These are phyloP conservation scores for Verbascum thapsus DNA, from an alignment of 257 asterid species.

Conservation along the genomic window DNA sequence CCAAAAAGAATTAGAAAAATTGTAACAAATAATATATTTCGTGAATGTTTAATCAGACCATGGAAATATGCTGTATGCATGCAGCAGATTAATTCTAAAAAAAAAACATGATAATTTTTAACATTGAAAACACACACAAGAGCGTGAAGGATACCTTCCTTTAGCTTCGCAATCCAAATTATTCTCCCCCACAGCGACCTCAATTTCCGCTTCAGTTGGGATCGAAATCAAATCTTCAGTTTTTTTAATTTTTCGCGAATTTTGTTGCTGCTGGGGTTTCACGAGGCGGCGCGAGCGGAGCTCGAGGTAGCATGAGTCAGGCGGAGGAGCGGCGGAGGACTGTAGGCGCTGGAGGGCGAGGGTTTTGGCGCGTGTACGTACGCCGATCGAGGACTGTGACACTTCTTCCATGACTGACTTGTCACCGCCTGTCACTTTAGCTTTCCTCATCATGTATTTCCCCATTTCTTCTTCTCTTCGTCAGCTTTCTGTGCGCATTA, in stretches of 20 bases:
- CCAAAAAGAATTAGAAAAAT: too few relatives aligned
- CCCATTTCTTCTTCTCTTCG: conserved; percentile 42
- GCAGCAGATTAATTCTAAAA: too few relatives aligned
- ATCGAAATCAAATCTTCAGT: neutral
- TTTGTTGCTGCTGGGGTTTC: conserved; percentile 28
- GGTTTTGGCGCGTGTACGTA: conserved; percentile 61
- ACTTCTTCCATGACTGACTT: conserved; percentile 54
- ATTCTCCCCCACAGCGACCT: conserved; percentile 42
- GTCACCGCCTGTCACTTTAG: conserved; percentile 39
- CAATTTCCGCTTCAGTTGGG: conserved; percentile 22
- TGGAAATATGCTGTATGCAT: too few relatives aligned
- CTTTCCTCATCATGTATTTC: conserved; percentile 45
- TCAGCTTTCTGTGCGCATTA: too few relatives aligned
- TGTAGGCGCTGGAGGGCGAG: conserved; percentile 54
- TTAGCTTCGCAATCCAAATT: conserved; percentile 34
- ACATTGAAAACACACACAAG: too few relatives aligned
- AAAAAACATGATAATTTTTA: too few relatives aligned
- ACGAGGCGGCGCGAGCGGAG: conserved; percentile 48
- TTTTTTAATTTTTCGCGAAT: conserved; percentile 3
- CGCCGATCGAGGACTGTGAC: conserved; percentile 48
- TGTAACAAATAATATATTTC: neutral
- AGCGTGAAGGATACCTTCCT: conserved; percentile 33
- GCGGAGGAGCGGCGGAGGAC: conserved; percentile 20
- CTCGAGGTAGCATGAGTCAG: conserved; percentile 40
- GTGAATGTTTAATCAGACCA: neutral